A percentile compares a stretch with the other conserved stretches of the same genome.
phyloP scores from a whole-genome alignment of 2,329 filamentous ascomycete species.

The Xylariomycetidae sp. region DNA sequence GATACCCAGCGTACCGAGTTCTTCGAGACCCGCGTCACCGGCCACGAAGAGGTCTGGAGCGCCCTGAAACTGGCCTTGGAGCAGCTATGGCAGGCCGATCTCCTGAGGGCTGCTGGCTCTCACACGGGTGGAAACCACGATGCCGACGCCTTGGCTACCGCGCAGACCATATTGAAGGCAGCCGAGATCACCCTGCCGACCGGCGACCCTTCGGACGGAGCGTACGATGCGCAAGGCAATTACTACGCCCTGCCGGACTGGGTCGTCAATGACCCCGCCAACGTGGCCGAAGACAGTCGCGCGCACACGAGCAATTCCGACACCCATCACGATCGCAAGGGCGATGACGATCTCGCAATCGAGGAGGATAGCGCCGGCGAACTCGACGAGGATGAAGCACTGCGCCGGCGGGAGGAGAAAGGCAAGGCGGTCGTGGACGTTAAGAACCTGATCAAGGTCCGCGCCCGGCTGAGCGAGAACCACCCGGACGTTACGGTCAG shows the following conservation, averaged over 20 bases:
- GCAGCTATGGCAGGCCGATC: constrained; percentile 55
- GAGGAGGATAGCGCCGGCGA: constrained; percentile 24
- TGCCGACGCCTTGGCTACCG: constrained; percentile 50
- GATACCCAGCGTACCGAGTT: constrained; percentile 71
- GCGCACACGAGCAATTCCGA: constrained; percentile 14
- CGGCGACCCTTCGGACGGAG: constrained; percentile 64
- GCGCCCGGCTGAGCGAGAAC: constrained; percentile 60
- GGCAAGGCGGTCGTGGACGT: constrained; percentile 50
- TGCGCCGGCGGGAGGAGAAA: constrained; percentile 48
- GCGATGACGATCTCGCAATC: constrained; percentile 21
- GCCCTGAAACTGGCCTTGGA: constrained; percentile 63
- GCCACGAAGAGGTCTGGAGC: constrained; percentile 72
- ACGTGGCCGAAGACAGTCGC: constrained; percentile 33
- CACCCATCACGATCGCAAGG: constrained; percentile 15
- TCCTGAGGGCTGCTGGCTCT: constrained; percentile 7
- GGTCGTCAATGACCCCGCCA: constrained; percentile 62
- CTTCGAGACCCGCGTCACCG: constrained; percentile 84
- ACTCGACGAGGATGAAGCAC: constrained; percentile 29
- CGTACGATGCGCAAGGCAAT: constrained; percentile 65
- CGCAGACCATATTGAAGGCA: constrained; percentile 75
- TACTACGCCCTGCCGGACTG: constrained; percentile 64
- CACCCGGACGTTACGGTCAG: constrained; percentile 56
- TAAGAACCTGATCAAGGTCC: constrained; percentile 50
- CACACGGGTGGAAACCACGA: constrained; percentile 23
- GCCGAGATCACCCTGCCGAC: constrained; percentile 70